phyloP scores from a whole-genome alignment of 1,284 basidiomycete species.

The Trichosporon inkin region DNA sequence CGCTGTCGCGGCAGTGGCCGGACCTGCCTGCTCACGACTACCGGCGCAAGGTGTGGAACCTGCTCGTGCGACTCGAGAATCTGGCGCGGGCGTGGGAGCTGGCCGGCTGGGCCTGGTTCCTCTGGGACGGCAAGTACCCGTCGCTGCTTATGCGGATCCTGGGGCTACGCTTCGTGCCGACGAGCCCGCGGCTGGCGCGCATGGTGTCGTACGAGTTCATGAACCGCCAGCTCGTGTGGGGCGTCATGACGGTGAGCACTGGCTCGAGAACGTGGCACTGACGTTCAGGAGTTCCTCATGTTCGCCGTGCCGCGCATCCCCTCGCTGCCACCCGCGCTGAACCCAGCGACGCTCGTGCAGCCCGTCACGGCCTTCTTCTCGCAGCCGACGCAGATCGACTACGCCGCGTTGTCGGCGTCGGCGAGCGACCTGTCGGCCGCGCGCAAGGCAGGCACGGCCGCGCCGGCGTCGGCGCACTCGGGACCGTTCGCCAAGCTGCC shows the following conservation, averaged over 20 bases:
- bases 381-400: slow-evolving; percentile 31
- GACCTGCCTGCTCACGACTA: slow-evolving; percentile 74
- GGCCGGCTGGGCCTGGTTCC: slow-evolving; percentile 73
- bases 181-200: slow-evolving; percentile 65
- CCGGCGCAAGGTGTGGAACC: slow-evolving; percentile 70
- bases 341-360: slow-evolving; percentile 54
- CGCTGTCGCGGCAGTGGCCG: slow-evolving; percentile 80
- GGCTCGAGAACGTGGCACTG: background rate
- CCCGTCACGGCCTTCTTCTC: slow-evolving; percentile 29
- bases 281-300: slow-evolving; percentile 80
- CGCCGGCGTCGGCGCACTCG: slow-evolving; percentile 24
- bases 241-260: slow-evolving; percentile 80
- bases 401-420: slow-evolving; percentile 21
- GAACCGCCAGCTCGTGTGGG: slow-evolving; percentile 99
- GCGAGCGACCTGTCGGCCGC: slow-evolving; percentile 17
- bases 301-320: slow-evolving; percentile 84
- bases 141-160: slow-evolving; percentile 78
- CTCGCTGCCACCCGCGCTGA: slow-evolving; percentile 55
- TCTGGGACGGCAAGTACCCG: slow-evolving; percentile 85
- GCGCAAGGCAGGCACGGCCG: slow-evolving; percentile 12
- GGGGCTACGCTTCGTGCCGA: slow-evolving; percentile 71
- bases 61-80: slow-evolving; percentile 65
- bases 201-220: slow-evolving; percentile 98
- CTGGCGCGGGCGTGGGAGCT: slow-evolving; percentile 60
- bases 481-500: slow-evolving; percentile 47